A percentile compares a stretch with the other conserved stretches of the same genome.
Conservation (phyloP, 2,329 filamentous ascomycete species). For the Ascochyta lentis region DNA sequence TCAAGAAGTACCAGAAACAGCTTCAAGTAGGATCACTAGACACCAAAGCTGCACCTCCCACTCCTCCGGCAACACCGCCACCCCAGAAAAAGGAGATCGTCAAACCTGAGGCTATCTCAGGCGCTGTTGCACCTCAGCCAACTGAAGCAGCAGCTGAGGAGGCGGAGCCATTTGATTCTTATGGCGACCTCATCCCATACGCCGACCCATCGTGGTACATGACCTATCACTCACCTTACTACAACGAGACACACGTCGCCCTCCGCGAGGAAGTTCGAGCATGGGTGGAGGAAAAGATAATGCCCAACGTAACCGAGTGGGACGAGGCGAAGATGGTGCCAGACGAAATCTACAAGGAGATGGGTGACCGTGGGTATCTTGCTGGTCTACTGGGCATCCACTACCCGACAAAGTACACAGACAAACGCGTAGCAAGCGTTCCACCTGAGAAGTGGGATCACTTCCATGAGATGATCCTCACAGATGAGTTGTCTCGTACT, state of each 20-base stretch:
- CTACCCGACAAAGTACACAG: conserved; percentile 78
- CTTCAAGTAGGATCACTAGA: conserved; percentile 77
- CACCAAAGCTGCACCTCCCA: conserved; percentile 69
- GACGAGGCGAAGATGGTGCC: conserved; percentile 94
- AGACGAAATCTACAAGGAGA: conserved; percentile 88
- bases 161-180: conserved; percentile 79
- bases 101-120: conserved; percentile 66
- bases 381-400: conserved; percentile 87
- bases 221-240: conserved; percentile 94
- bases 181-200: conserved; percentile 86
- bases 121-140: conserved; percentile 54
- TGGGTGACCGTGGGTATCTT: conserved; percentile 91
- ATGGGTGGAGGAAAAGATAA: conserved; percentile 89
- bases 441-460: conserved; percentile 91
- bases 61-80: conserved; percentile 58
- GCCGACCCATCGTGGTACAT: conserved; percentile 96
- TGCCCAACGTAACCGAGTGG: conserved; percentile 94
- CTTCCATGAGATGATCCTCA: conserved; percentile 96
- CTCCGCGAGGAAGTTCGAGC: conserved; percentile 88
- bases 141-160: conserved; percentile 57
- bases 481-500: conserved; percentile 88
- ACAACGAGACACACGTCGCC: conserved; percentile 90
- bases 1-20: conserved; percentile 68
- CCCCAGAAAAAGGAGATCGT: conserved; percentile 56
- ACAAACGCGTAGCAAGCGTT: conserved; percentile 77